Evolutionary conservation across 2,329 filamentous ascomycete species (phyloP).

Genomic region (Cladorrhinum sp.): DNA sequence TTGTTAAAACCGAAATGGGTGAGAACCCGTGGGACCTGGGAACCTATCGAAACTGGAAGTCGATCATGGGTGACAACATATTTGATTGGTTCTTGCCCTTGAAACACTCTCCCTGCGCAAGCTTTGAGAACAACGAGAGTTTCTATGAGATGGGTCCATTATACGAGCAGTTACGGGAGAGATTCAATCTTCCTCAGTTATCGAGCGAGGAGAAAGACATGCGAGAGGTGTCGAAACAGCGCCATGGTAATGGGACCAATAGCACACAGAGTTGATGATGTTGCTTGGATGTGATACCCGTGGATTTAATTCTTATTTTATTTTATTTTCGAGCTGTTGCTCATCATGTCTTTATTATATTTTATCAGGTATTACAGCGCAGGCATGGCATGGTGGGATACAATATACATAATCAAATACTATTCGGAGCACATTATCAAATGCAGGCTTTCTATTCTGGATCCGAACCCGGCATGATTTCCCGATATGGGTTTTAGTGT

Average conservation of each 20-base stretch:
- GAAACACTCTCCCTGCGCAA: slow-evolving; percentile 68
- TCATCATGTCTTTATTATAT: background rate
- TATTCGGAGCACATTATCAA: background rate
- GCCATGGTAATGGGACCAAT: background rate
- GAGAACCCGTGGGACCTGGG: slow-evolving; percentile 87
- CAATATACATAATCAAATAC: background rate
- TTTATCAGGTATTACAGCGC: background rate
- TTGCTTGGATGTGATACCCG: slow-evolving; percentile 9
- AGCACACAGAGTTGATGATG: slow-evolving; percentile 8
- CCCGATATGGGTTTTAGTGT: no score
- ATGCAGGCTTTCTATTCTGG: background rate
- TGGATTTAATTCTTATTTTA: background rate
- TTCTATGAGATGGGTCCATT: slow-evolving; percentile 66
- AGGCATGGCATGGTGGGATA: background rate
- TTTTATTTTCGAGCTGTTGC: background rate
- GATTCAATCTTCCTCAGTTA: slow-evolving; percentile 36
- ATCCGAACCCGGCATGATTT: background rate
- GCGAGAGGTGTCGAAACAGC: slow-evolving; percentile 12
- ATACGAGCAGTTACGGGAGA: slow-evolving; percentile 53
- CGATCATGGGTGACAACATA: slow-evolving; percentile 71
- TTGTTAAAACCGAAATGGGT: slow-evolving; percentile 68
- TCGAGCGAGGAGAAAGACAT: slow-evolving; percentile 7
- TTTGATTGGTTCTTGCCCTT: slow-evolving; percentile 82
- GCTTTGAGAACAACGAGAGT: slow-evolving; percentile 62
- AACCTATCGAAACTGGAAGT: slow-evolving; percentile 65